Evolutionary conservation across 805 yeast species (phyloP).

Genomic region (Candida krabiensis): DNA sequence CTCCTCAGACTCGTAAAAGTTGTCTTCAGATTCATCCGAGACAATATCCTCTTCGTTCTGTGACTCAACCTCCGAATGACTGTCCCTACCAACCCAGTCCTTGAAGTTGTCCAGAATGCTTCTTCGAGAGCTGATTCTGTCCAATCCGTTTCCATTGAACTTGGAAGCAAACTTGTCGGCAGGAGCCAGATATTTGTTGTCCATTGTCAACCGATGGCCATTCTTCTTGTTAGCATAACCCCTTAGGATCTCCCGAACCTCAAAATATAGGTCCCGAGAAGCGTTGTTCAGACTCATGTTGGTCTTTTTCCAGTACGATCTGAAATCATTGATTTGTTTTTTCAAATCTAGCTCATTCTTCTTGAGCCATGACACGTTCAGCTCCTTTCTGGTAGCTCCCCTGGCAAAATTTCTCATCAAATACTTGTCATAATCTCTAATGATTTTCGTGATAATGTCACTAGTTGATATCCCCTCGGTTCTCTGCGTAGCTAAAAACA

Average conservation of each 20-base stretch:
- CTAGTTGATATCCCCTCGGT: constrained; percentile 96
- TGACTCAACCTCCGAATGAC: constrained; percentile 27
- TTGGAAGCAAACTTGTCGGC: constrained; percentile 67
- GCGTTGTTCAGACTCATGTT: constrained; percentile 66
- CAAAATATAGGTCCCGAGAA: constrained; percentile 80
- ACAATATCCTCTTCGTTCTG: constrained; percentile 14
- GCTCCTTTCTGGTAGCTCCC: constrained; percentile 94
- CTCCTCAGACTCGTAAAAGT: constrained; percentile 6
- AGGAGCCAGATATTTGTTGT: constrained; percentile 42
- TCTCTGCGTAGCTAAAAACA: constrained; percentile 91
- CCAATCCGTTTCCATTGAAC: constrained; percentile 55
- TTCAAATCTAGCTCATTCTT: constrained; percentile 94
- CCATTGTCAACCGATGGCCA: constrained; percentile 13
- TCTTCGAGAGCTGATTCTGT: constrained; percentile 22
- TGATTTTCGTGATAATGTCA: constrained; percentile 92
- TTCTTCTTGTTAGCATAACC: constrained; percentile 19
- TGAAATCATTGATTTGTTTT: constrained; percentile 84
- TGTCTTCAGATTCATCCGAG: constrained; percentile 1
- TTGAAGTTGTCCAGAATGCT: constrained; percentile 34
- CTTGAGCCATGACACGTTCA: constrained; percentile 96
- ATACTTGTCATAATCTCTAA: constrained; percentile 94
- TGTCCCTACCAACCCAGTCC: constrained; percentile 36
- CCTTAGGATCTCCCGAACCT: constrained; percentile 72
- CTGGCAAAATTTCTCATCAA: constrained; percentile 96
- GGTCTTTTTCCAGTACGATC: constrained; percentile 80